phyloP scores from a whole-genome alignment of 2,329 filamentous ascomycete genomes.

The Cyphellophora europaea region DNA sequence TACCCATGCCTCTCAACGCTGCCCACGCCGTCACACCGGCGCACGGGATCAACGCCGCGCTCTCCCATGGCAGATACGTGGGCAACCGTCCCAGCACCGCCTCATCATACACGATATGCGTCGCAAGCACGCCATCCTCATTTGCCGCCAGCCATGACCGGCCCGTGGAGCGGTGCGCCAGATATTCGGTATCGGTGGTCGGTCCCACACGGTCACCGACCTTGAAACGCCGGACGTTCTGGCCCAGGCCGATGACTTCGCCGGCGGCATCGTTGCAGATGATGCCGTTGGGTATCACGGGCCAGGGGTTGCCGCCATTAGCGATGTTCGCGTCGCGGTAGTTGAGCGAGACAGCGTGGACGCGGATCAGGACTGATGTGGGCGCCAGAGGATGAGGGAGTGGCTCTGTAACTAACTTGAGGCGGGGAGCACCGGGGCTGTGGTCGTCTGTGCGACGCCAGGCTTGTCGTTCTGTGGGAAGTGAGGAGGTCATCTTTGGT shows the following conservation, averaged over 20 bases:
- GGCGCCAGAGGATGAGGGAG: slow-evolving; percentile 23
- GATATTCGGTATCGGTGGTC: slow-evolving; percentile 28
- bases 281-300: slow-evolving; percentile 23
- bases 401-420: slow-evolving; percentile 26
- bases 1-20: no score
- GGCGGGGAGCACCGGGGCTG: slow-evolving; percentile 23
- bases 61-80: no score
- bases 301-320: slow-evolving; percentile 33
- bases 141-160: slow-evolving; percentile 36
- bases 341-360: slow-evolving; percentile 44
- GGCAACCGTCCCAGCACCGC: no score
- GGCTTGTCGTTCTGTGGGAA: no score
- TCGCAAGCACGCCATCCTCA: slow-evolving; percentile 35
- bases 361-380: slow-evolving; percentile 36
- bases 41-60: no score
- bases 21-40: no score
- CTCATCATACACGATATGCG: no score
- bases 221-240: slow-evolving; percentile 24
- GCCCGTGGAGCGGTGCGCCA: slow-evolving; percentile 26
- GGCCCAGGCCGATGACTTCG: slow-evolving; percentile 30
- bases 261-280: slow-evolving; percentile 33
- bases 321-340: slow-evolving; percentile 41
- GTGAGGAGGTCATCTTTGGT: no score
- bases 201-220: slow-evolving; percentile 30
- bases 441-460: no score